Evolutionary conservation across 176 grass and related monocot genomes (phyloP), one percentile per base, ranked within the genome.

Genomic region (Thalia dealbata): DNA sequence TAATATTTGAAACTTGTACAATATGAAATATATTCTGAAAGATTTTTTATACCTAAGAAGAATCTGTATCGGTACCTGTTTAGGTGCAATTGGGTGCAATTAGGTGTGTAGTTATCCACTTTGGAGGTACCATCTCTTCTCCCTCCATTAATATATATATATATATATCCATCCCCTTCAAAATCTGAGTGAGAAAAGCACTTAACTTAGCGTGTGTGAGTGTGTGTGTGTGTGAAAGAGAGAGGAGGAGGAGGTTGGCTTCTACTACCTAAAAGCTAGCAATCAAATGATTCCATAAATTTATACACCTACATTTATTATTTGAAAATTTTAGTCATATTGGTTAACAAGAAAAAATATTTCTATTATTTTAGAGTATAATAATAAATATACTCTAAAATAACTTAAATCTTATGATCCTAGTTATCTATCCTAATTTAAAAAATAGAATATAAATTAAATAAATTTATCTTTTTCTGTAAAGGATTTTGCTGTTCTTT

Each of bases 71-170:
- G 32, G 18, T 64, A 64, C 61, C 29, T 30, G 61, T 10, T 0
- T 5, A 64, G 61, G 32, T 30, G 6, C 18, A 64, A 64, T 32
- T 64, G 61, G 25, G 26, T 64, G 25, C 27, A 14, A 64, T 32
- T 64, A 30, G 61, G 61, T 30, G 61, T 64, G 61, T 15, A 30
- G 26, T 64, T 64, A 64, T 64, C 61, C 61, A 64, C 26, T 12
- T n/a, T 3, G 6, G 14, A 23, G 61, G 61, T 0, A 12, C 26
- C 61, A 27, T 26, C 0, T 8, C 0, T 21, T 7, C 14, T 10
- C 14, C n/a, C 14, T 10, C 14, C 16, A 7, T 13, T 64, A 64
- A 26, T 30, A 16, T 64, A 27, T 27, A 9, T 22, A 62, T 3
- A 10, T n/a, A 4, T 4, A 1, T 14, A 64, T 6, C 24, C 26